Conservation (phyloP, 768 basidiomycete genomes). For the Mycena rebaudengoi region DNA sequence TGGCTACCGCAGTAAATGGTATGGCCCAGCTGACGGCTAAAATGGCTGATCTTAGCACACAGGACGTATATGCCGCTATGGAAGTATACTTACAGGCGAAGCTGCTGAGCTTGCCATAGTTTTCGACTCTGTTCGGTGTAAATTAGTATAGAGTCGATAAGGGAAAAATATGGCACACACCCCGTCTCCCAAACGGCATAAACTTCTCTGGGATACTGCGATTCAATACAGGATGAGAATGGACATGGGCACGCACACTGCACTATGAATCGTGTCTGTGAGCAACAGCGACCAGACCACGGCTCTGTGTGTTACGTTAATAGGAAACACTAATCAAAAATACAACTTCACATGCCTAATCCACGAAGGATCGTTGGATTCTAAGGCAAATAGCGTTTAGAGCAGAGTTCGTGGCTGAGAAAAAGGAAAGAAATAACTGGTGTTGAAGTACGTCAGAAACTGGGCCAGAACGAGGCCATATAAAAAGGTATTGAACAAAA, state of each 20-base stretch:
- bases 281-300: constrained; percentile 43
- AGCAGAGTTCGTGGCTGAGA: neutral
- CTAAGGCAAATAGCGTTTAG: too few species aligned
- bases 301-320: neutral
- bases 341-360: too few species aligned
- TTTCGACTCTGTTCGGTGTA: constrained; percentile 45
- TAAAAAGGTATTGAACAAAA: constrained; percentile 43
- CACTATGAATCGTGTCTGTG: constrained; percentile 48
- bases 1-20: constrained; percentile 58
- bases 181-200: constrained; percentile 46
- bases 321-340: neutral
- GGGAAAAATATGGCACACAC: constrained; percentile 27
- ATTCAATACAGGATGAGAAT: neutral
- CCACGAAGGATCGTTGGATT: neutral
- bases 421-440: constrained; percentile 31
- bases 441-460: constrained; percentile 48
- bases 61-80: neutral
- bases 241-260: constrained; percentile 38
- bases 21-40: constrained; percentile 58
- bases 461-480: constrained; percentile 54
- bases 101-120: constrained; percentile 47
- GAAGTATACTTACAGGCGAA: constrained; percentile 34
- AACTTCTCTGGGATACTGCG: constrained; percentile 34
- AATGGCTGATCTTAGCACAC: neutral
- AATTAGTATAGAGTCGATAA: neutral